phyloP scores from a whole-genome alignment of 176 grass and related monocot genomes.

The Ensete glaucum region DNA sequence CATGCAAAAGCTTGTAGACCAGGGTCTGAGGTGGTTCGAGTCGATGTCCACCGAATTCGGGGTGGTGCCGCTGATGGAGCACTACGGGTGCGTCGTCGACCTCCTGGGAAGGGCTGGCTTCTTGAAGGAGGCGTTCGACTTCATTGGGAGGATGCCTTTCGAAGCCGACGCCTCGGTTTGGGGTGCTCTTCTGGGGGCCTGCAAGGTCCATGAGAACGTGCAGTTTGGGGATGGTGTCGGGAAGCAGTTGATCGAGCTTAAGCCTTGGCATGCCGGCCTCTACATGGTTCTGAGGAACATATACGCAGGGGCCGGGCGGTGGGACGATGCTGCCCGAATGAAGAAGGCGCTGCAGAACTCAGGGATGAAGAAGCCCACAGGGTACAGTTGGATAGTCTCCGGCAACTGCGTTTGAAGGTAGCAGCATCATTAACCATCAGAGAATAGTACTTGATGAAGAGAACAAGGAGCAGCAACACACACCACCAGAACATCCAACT shows the following conservation, averaged over 20 bases:
- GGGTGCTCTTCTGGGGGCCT: conserved; percentile 66
- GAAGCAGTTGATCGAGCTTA: conserved; percentile 39
- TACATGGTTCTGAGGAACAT: conserved; percentile 57
- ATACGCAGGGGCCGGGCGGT: conserved; percentile 43
- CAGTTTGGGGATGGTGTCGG: conserved; percentile 34
- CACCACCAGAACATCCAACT: neutral
- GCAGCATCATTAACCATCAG: neutral
- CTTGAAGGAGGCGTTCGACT: conserved; percentile 38
- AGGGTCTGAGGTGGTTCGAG: conserved; percentile 48
- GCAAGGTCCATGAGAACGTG: conserved; percentile 46
- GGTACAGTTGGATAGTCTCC: conserved; percentile 5
- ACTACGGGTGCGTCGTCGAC: conserved; percentile 74
- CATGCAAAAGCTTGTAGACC: conserved; percentile 40
- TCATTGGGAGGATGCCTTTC: conserved; percentile 50
- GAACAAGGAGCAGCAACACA: neutral
- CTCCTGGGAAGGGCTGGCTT: conserved; percentile 39
- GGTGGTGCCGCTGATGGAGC: conserved; percentile 46
- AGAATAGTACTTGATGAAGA: neutral
- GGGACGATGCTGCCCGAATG: conserved; percentile 41
- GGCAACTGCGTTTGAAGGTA: neutral
- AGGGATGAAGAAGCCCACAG: conserved; percentile 48
- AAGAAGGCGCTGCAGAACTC: conserved; percentile 42
- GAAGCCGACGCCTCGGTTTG: conserved; percentile 53
- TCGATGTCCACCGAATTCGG: conserved; percentile 29
- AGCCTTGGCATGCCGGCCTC: conserved; percentile 27